phyloP scores from a whole-genome alignment of 2,329 filamentous ascomycete genomes.

The Colletotrichum sojae region DNA sequence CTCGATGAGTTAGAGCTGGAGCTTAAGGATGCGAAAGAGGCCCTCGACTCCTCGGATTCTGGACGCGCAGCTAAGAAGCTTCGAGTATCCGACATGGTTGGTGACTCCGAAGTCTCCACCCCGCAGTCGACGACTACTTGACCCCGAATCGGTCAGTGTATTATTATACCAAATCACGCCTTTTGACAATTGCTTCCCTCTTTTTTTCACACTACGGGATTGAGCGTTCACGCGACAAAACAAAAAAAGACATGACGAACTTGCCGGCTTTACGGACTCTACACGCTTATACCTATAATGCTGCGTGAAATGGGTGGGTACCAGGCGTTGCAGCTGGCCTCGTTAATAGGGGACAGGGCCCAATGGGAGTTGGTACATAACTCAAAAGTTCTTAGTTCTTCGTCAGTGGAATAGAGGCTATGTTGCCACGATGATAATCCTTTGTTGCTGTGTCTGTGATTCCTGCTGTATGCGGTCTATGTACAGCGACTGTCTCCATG shows the following conservation, averaged over 20 bases:
- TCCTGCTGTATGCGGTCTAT: not conserved
- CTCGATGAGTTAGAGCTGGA: slow-evolving; percentile 83
- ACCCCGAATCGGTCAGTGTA: slow-evolving; percentile 3
- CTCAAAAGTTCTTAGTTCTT: slow-evolving; percentile 37
- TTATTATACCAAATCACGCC: not conserved
- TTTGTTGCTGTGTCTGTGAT: not conserved
- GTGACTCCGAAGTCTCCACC: slow-evolving; percentile 37
- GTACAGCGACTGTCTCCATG: too few relatives aligned
- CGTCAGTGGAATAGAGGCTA: slow-evolving; percentile 16
- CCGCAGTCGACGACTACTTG: slow-evolving; percentile 33
- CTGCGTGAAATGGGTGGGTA: slow-evolving; percentile 16
- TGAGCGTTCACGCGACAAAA: slow-evolving; percentile 15
- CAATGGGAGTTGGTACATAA: slow-evolving; percentile 26
- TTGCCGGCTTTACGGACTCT: slow-evolving; percentile 16
- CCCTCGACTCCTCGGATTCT: slow-evolving; percentile 32
- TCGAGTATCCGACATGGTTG: slow-evolving; percentile 29
- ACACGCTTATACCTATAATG: slow-evolving; percentile 39
- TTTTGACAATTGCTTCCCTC: not conserved
- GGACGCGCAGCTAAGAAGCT: slow-evolving; percentile 39
- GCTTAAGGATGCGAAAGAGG: slow-evolving; percentile 52
- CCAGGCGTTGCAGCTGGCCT: not conserved
- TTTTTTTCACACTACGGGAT: not conserved
- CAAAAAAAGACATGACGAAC: slow-evolving; percentile 2
- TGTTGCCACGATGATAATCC: not conserved
- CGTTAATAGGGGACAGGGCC: too few relatives aligned